Evolutionary conservation across 805 yeast species (phyloP).

Genomic region (Candida patagonica): DNA sequence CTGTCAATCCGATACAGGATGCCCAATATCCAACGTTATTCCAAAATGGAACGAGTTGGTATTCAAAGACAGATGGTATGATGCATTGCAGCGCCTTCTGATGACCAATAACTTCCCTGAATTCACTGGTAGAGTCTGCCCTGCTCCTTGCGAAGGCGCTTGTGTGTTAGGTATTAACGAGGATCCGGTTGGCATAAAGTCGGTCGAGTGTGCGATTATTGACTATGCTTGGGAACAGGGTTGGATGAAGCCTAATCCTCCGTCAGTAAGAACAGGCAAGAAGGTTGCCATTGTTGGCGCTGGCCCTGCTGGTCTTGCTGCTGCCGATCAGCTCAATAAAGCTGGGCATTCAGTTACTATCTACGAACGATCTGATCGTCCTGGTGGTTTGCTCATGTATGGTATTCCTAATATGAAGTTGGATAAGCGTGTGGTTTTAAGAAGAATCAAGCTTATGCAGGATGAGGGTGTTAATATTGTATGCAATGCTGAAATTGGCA

Average conservation of each 20-base stretch:
- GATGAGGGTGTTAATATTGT: slow-evolving; percentile 84
- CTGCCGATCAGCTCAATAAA: slow-evolving; percentile 93
- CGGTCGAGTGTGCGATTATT: slow-evolving; percentile 91
- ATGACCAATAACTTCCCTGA: slow-evolving; percentile 99
- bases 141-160: slow-evolving; percentile 99
- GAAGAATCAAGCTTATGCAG: slow-evolving; percentile 82
- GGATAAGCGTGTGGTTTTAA: slow-evolving; percentile 84
- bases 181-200: slow-evolving; percentile 93
- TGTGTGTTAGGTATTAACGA: slow-evolving; percentile 88
- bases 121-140: slow-evolving; percentile 96
- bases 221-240: slow-evolving; percentile 95
- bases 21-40: slow-evolving; percentile 94
- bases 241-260: slow-evolving; percentile 85
- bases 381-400: slow-evolving; percentile 96
- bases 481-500: slow-evolving; percentile 74
- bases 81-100: slow-evolving; percentile 80
- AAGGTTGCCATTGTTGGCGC: slow-evolving; percentile 84
- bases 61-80: slow-evolving; percentile 88
- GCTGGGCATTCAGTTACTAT: slow-evolving; percentile 93
- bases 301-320: slow-evolving; percentile 95
- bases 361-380: slow-evolving; percentile 88
- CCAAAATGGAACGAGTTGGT: slow-evolving; percentile 98
- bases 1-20: slow-evolving; percentile 96
- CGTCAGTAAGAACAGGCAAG: slow-evolving; percentile 74
- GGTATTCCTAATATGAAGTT: slow-evolving; percentile 99